Base-by-base conservation (phyloP, 257 asterid species). In the Rehmannia glutinosa region DNA sequence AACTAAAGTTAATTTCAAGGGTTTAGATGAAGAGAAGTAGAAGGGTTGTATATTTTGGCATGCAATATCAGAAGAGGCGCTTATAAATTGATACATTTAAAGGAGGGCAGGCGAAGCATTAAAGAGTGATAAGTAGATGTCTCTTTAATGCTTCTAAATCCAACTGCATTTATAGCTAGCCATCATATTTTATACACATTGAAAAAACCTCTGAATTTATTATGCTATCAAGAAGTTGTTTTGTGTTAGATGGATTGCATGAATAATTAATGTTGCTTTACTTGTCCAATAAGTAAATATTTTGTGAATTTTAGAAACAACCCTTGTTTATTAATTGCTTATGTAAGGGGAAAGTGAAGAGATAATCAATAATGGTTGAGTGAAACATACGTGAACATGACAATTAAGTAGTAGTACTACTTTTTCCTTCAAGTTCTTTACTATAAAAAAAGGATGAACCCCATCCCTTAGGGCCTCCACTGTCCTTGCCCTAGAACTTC, bases 101-200 rank as follows among this genome's bases (percentile, higher is more conserved):
- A 70, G 75, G 28, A 51, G 84, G 84, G 82, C 83, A 81, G 89
- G 68, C 80, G 78, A 49, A 45, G 76, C 79, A 81, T 76, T 84
- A 60, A 84, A 78, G 71, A 38, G 72, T 70, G 83, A 70, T 77
- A 73, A 80, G 89, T 83, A 80, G 86, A 70, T 78, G 70, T 56
- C 83, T 58, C 57, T 71, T 84, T 74, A 84, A 84, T 84, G 83
- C 90, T 75, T n/a, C n/a, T 63, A 84, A 78, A 75, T 82, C 85
- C 73, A 80, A 74, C 50, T 67, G 77, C 82, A 76, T 83, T 80
- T 56, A 77, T 74, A 68, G 51, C 62, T 66, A 71, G n/a, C 35
- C 28, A 9, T 9, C 19, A 21, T 32, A 32, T 32, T 3, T 32
- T 50, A 47, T 47, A 57, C 47, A 60, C 75, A 68, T 71, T 80